Evolutionary conservation across 1,284 basidiomycete genomes (phyloP).

Genomic region (Ustilago xerochloae): DNA sequence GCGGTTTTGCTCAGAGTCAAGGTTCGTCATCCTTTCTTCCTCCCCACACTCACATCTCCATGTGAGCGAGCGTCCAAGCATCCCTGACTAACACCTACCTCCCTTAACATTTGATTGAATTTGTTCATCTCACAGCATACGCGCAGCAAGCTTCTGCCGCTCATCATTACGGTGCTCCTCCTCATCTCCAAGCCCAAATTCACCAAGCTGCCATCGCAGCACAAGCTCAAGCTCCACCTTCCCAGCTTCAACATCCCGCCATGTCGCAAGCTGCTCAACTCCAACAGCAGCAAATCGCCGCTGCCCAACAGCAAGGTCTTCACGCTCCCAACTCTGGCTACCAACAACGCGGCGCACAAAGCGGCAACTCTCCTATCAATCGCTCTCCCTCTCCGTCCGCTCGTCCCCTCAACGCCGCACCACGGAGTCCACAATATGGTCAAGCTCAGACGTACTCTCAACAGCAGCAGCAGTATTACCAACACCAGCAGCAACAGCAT

Average conservation of each 20-base stretch:
- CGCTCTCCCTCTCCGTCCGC: conserved; percentile 47
- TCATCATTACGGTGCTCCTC: conserved; percentile 40
- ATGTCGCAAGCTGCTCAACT: conserved; percentile 60
- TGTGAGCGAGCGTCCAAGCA: too few species aligned
- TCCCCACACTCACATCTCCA: conserved; percentile 1
- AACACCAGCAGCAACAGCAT: conserved; percentile 28
- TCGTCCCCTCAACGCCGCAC: conserved; percentile 33
- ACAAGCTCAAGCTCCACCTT: conserved; percentile 61
- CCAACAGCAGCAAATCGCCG: conserved; percentile 60
- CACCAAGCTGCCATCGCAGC: conserved; percentile 60
- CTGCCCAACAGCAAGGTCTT: conserved; percentile 44
- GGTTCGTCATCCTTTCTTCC: conserved; percentile 35
- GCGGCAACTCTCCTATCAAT: conserved; percentile 29
- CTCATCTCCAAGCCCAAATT: conserved; percentile 60
- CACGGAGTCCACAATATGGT: conserved; percentile 36
- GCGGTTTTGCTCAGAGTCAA: conserved; percentile 63
- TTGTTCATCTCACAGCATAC: conserved; percentile 55
- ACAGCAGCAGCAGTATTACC: conserved; percentile 27
- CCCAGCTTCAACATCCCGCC: conserved; percentile 62
- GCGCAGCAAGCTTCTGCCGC: conserved; percentile 48
- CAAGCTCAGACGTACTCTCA: conserved; percentile 42
- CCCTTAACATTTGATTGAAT: too few species aligned
- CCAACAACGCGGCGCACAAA: conserved; percentile 8
- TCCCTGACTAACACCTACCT: not conserved
- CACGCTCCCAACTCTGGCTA: conserved; percentile 44